Conservation (phyloP, 2,329 filamentous ascomycete genomes). For the Akanthomyces uredinophilus region DNA sequence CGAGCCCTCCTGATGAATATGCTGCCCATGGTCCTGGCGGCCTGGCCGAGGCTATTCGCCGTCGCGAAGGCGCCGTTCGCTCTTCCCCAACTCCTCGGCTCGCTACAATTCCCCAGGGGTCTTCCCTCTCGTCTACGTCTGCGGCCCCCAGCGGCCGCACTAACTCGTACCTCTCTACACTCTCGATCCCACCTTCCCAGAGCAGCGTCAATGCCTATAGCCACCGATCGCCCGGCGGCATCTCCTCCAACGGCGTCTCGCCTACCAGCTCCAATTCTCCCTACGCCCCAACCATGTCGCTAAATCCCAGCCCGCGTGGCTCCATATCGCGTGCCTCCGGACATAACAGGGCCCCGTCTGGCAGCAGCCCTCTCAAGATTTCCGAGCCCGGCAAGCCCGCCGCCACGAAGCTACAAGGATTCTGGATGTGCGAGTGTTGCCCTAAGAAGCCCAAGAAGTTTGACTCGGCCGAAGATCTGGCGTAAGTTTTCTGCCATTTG, state of each 20-base stretch:
- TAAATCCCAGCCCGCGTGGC: conserved; percentile 45
- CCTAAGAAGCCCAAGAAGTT: conserved; percentile 97
- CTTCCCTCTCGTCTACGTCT: conserved; percentile 40
- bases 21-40: conserved; percentile 33
- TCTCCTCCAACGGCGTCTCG: conserved; percentile 46
- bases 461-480: conserved; percentile 74
- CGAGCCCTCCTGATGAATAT: conserved; percentile 48
- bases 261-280: conserved; percentile 46
- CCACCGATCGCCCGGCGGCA: conserved; percentile 40
- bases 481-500: conserved; percentile 49
- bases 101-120: conserved; percentile 39
- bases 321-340: conserved; percentile 37
- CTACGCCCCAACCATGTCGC: conserved; percentile 42
- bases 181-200: conserved; percentile 38
- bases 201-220: conserved; percentile 30
- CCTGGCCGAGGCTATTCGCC: conserved; percentile 41
- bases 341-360: conserved; percentile 43
- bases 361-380: conserved; percentile 47
- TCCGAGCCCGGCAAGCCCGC: conserved; percentile 44
- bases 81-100: conserved; percentile 49
- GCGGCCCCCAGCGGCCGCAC: conserved; percentile 35
- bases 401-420: conserved; percentile 46
- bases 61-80: conserved; percentile 44
- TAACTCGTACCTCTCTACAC: conserved; percentile 43
- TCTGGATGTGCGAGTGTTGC: conserved; percentile 82